Evolutionary conservation across 805 yeast genomes (phyloP), one percentile per base, ranked within the genome.

Genomic region (Cyberlindnera mississippiensis): DNA sequence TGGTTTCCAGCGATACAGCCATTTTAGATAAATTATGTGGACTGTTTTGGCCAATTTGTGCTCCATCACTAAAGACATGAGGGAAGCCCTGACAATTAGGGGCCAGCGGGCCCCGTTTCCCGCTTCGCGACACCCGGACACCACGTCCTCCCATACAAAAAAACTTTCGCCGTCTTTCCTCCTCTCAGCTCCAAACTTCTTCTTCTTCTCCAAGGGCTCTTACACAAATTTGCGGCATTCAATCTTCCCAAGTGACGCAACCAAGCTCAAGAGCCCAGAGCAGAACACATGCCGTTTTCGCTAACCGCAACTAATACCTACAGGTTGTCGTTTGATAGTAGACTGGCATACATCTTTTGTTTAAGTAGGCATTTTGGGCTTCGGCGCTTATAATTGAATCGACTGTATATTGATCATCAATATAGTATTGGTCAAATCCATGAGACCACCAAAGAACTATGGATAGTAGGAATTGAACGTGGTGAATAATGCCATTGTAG

Each of bases 281-380:
- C 36, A 15, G 27, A 31, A 24, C 6, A 18, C 19, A 14, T 48
- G 61, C 60, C 52, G 52, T 55, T 57, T 57, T 57, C 61, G 61
- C 61, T 57, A 57, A 57, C 61, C 61, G 56, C 61, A 57, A 56
- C 59, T 53, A 53, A 28, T 37, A 41, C 56, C 57, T 45, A 56
- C 56, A 53, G 41, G 60, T 56, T 57, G 61, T 56, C 55, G 61
- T 57, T 57, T 57, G 61, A 57, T 57, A 57, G 61, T 57, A 57
- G 57, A 52, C 59, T 50, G 52, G 61, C 59, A 46, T 37, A 57
- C 58, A 57, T 48, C 41, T 37, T 33, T 27, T 15, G 27, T 33
- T 27, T 33, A 20, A 6, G 24, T 6, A 9, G 24, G 24, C 24
- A 9, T 9, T 20, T 20, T 20, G 24, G 24, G n/a, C n/a, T 42